Evolutionary conservation across 208 protist genomes (phyloP), one percentile per base, ranked within the genome.

Genomic region (Acanthamoeba royreba): DNA sequence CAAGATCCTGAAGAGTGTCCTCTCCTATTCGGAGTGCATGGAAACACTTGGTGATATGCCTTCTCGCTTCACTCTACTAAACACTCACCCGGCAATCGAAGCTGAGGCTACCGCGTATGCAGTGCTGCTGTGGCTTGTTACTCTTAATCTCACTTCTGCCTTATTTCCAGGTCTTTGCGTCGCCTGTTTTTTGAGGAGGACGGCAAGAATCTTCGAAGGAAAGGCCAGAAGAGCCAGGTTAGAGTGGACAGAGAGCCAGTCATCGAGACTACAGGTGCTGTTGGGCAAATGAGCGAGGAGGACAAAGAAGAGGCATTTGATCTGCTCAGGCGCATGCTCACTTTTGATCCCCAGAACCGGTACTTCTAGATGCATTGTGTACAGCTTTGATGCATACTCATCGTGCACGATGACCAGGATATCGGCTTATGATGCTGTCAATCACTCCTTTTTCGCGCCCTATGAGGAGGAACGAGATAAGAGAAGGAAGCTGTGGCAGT

Each of bases 391-490:
- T n/a, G n/a, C 49, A 55, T 55, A 9, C 13, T 55, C 49, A 19
- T 55, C 49, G 38, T 22, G 11, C 33, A 79, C n/a, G 22, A n/a
- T n/a, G n/a, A 22, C 52, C 19, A 86, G 81, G 38, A 88, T 88
- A 7, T 42, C 81, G 28, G 81, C 81, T n/a, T 17, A 63, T 13
- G 47, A 88, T 9, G 81, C 81, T 42, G 11, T 88, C 31, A 43
- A 61, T 53, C 81, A 88, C 40, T 47, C 81, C 28, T 88, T 88
- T 47, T 88, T 90, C 66, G 45, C 83, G 83, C 35, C 17, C 19
- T 66, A 46, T 19, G 83, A 90, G 33, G 33, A 25, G 15, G 9
- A 46, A 19, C 49, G 83, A 19, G 35, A 46, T 45, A 58, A 38
- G 47, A 63, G 22, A 52, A 40, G 11, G 38, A 7, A 45, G 9